Base-by-base conservation (phyloP, 208 protist species). In the Borovskyia barvae region DNA sequence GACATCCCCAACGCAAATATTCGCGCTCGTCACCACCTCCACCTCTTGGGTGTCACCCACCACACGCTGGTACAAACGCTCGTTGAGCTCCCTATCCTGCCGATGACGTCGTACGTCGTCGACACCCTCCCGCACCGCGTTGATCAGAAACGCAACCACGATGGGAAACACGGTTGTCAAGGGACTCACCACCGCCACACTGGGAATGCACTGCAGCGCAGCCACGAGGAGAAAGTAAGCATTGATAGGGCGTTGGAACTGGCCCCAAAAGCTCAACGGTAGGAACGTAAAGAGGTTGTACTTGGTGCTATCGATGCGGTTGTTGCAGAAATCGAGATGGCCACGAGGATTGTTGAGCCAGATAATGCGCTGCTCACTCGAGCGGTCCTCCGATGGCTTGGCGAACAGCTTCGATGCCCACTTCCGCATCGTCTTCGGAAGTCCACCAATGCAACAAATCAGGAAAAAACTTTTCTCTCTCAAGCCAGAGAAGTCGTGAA, bases 231-330 rank as follows among this genome's bases (percentile, higher is more conserved):
- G 67, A 69, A 99, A 99, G 52, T 99, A 99, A 19, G 94, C 45
- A 61, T 98, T 99, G 67, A 97, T 94, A 35, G 92, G 79, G 3
- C 92, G 76, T n/a, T 81, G 66, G 45, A 99, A 97, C 77, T 99
- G 97, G 51, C 97, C 94, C 47, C 80, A 97, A 4, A 99, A 68
- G 47, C 97, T 98, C 26, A 96, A 71, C 17, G 94, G 94, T 2
- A 99, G 49, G 64, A 99, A 99, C 24, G 84, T 98, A 12, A 97
- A 43, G 15, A 96, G 22, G 37, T 84, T 98, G 72, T 98, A 99
- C 76, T 97, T 98, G n/a, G 88, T 79, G 50, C 91, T 97, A 35
- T 28, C 84, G 20, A 98, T 81, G 30, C 58, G 60, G 61, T 98
- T 98, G 63, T 66, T 61, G 42, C 79, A 84, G 59, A 76, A 82